phyloP scores from a whole-genome alignment of 257 asterid genomes.

The Anisodus tanguticus region DNA sequence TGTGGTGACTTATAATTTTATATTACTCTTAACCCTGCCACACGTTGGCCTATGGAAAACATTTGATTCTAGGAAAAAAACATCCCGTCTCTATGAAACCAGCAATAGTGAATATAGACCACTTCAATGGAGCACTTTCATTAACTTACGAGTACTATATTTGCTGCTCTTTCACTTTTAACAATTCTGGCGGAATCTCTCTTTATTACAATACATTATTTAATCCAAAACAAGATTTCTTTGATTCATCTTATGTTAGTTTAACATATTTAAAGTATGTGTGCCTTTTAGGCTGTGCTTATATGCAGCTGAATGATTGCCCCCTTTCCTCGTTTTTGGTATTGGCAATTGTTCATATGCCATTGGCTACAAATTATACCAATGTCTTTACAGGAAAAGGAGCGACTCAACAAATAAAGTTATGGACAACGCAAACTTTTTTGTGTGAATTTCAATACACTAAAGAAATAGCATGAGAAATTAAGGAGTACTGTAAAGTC shows the following conservation, averaged over 20 bases:
- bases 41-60: not conserved
- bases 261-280: not conserved
- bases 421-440: not conserved
- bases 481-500: not conserved
- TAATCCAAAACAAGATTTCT: not conserved
- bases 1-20: not conserved
- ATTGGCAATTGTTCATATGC: not conserved
- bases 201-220: not conserved
- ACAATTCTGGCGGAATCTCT: not conserved
- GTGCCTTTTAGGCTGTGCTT: not conserved
- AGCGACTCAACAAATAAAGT: not conserved
- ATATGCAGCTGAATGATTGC: not conserved
- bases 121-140: constrained; percentile 18
- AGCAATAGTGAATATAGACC: not conserved
- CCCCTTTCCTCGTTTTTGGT: not conserved
- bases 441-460: not conserved
- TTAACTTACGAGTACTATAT: not conserved
- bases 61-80: not conserved
- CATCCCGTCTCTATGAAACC: not conserved
- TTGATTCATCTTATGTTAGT: not conserved
- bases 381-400: not conserved
- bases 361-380: constrained; percentile 6
- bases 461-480: not conserved
- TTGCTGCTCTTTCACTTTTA: not conserved
- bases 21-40: not conserved